A percentile compares a stretch with the other conserved stretches of the same genome.
These are phyloP conservation scores for Chaetomium sp. DNA, from an alignment of 2,329 filamentous ascomycete species.

Conservation along the genomic window DNA sequence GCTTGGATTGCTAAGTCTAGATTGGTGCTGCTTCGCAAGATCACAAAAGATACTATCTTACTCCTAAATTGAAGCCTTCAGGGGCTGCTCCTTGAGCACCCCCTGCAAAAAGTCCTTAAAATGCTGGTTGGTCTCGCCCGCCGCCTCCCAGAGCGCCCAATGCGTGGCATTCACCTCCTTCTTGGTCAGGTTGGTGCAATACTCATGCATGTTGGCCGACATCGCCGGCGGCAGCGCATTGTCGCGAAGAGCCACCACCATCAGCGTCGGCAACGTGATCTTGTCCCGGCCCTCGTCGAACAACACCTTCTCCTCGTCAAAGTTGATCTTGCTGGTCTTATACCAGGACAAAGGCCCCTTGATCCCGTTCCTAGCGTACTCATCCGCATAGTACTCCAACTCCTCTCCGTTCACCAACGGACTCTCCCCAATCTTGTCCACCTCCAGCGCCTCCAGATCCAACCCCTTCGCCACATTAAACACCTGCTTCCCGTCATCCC, in stretches of 20 bases:
- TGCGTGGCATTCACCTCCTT: conserved; percentile 64
- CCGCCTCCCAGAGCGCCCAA: conserved; percentile 75
- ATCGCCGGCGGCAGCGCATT: conserved; percentile 64
- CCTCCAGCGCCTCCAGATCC: conserved; percentile 44
- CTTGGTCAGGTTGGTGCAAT: conserved; percentile 58
- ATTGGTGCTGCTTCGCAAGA: too few relatives aligned
- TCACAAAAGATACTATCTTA: background rate
- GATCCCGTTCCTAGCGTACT: conserved; percentile 67
- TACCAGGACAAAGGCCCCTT: conserved; percentile 88
- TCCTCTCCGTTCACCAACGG: conserved; percentile 61
- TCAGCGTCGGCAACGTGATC: conserved; percentile 61
- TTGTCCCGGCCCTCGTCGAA: conserved; percentile 51
- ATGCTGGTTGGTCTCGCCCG: conserved; percentile 61
- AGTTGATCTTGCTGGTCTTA: conserved; percentile 65
- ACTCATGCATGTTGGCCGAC: conserved; percentile 62
- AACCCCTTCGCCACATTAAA: conserved; percentile 59
- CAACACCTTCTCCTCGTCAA: conserved; percentile 62
- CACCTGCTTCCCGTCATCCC: conserved; percentile 43
- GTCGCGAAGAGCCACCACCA: conserved; percentile 68
- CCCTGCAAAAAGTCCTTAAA: conserved; percentile 61
- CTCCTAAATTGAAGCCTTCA: conserved; percentile 34
- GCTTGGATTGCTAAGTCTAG: too few relatives aligned
- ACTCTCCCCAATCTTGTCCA: conserved; percentile 51
- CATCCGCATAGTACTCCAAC: conserved; percentile 66
- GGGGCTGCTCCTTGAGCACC: conserved; percentile 32